phyloP scores from a whole-genome alignment of 202 grass and related monocot species.

The Elaeis oleifera region DNA sequence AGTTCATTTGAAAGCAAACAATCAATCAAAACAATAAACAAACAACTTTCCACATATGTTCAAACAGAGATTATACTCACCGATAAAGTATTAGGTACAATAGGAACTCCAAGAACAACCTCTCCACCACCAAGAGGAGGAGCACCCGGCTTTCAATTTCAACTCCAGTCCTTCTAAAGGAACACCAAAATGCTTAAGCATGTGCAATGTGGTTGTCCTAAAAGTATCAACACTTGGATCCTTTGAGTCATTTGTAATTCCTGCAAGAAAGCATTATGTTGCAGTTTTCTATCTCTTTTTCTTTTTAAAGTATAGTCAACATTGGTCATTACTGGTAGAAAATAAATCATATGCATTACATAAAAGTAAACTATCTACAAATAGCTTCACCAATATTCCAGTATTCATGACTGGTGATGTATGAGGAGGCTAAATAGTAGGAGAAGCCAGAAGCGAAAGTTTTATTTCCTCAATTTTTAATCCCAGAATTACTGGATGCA shows the following conservation, averaged over 20 bases:
- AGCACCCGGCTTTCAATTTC: slow-evolving; percentile 67
- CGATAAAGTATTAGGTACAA: slow-evolving; percentile 49
- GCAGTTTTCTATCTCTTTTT: no score
- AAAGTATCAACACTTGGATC: slow-evolving; percentile 83
- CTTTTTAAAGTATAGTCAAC: no score
- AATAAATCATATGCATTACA: no score
- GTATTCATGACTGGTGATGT: no score
- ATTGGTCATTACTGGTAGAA: no score
- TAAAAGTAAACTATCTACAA: no score
- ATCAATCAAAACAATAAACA: background rate
- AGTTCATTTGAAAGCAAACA: background rate
- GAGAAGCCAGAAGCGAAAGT: no score
- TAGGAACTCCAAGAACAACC: slow-evolving; percentile 65
- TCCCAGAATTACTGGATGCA: no score
- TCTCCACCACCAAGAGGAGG: slow-evolving; percentile 86
- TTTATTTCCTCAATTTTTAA: no score
- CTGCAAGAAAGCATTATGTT: slow-evolving; percentile 31
- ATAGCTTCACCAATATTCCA: no score
- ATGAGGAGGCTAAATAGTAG: no score
- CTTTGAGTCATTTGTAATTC: slow-evolving; percentile 90
- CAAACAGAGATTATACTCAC: slow-evolving; percentile 32
- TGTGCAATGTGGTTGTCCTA: slow-evolving; percentile 69
- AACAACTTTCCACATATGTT: background rate
- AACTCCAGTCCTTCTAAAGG: slow-evolving; percentile 75
- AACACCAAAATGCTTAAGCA: slow-evolving; percentile 86